A percentile compares a stretch with the other conserved stretches of the same genome.
Conservation (phyloP, 140 eudicot genomes). For the Senecio squalidus region DNA sequence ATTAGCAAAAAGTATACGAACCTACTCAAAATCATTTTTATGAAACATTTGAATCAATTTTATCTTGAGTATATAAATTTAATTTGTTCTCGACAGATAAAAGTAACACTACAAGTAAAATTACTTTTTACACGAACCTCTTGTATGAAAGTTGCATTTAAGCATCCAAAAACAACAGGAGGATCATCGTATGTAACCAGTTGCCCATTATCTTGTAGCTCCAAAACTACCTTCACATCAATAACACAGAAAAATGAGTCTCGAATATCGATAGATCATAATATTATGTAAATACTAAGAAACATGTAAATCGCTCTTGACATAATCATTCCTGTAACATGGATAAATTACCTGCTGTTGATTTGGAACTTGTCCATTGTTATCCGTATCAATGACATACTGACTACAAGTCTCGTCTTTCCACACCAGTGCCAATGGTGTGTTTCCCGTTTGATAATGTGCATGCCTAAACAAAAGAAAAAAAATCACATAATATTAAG, state of each 20-base stretch:
- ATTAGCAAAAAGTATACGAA: background rate
- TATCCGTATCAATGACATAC: constrained; percentile 89
- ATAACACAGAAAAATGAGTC: constrained; percentile 8
- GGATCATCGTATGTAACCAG: constrained; percentile 91
- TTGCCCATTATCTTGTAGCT: constrained; percentile 78
- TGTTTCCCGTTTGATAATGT: constrained; percentile 88
- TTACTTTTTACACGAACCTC: constrained; percentile 64
- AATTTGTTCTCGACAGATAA: no score
- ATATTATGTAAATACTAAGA: background rate
- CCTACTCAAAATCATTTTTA: background rate
- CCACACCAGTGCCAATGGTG: constrained; percentile 85
- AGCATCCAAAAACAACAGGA: constrained; percentile 74
- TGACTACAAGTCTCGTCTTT: constrained; percentile 89
- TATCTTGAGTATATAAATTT: no score
- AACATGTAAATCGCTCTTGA: background rate
- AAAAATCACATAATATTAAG: background rate
- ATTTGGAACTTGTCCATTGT: constrained; percentile 69
- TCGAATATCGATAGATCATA: background rate
- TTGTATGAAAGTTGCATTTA: constrained; percentile 59
- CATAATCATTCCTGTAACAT: background rate
- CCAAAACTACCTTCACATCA: constrained; percentile 65
- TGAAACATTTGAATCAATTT: no score
- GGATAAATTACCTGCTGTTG: constrained; percentile 64
- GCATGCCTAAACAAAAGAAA: constrained; percentile 55
- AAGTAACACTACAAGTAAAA: no score